These are phyloP conservation scores for Tylopilus plumbeoviolaceoides DNA, from an alignment of 768 basidiomycete species.

Conservation along the genomic window DNA sequence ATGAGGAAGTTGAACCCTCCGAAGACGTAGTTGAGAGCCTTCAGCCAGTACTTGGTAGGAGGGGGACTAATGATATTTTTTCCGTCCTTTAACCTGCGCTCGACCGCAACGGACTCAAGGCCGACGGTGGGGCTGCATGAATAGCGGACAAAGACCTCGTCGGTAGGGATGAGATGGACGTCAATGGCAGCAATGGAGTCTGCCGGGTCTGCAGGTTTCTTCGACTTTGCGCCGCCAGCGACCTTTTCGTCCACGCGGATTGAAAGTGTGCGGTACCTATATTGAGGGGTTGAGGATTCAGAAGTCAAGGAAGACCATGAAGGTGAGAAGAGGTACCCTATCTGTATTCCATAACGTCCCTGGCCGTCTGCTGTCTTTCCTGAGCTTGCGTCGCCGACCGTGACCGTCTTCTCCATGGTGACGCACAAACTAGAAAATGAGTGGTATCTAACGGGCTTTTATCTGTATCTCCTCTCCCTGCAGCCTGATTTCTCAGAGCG, in stretches of 20 bases:
- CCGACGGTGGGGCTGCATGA: conserved; percentile 40
- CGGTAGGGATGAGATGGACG: conserved; percentile 40
- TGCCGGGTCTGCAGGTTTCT: conserved; percentile 28
- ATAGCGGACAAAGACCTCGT: conserved; percentile 43
- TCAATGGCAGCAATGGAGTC: conserved; percentile 43
- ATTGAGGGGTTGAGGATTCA: too few species aligned
- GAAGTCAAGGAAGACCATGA: too few species aligned
- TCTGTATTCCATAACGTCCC: conserved; percentile 30
- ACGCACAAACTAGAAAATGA: background rate
- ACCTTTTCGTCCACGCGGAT: conserved; percentile 35
- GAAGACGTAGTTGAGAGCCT: conserved; percentile 48
- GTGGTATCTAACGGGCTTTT: background rate
- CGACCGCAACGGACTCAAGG: conserved; percentile 40
- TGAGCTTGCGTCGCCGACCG: background rate
- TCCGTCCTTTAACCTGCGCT: conserved; percentile 34
- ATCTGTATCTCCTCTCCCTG: conserved; percentile 11
- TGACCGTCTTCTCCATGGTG: conserved; percentile 19
- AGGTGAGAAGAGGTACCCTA: conserved; percentile 14
- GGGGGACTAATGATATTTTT: conserved; percentile 48
- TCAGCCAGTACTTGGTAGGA: conserved; percentile 43
- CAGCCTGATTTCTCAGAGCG: background rate
- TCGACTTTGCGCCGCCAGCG: conserved; percentile 12
- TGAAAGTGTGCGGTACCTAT: conserved; percentile 41
- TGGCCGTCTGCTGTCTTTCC: conserved; percentile 16
- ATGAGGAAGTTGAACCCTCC: conserved; percentile 56